These are phyloP conservation scores for Aspergillus sp. DNA, from an alignment of 2,329 filamentous ascomycete species.

Conservation along the genomic window DNA sequence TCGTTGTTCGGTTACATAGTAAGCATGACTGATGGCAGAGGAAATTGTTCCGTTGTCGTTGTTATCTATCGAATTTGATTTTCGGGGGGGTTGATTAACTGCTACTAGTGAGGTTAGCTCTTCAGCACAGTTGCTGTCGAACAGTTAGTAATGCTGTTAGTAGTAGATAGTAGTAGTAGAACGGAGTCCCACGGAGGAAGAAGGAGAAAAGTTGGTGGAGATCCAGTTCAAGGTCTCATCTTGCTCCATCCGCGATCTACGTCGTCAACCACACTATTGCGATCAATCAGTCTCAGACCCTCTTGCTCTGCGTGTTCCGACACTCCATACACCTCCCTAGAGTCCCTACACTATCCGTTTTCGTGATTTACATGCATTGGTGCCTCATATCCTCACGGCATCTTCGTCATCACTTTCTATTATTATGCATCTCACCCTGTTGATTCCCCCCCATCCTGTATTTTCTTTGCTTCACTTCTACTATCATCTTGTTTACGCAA, in stretches of 20 bases:
- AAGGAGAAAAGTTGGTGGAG: background rate
- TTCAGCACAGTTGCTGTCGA: too few relatives aligned
- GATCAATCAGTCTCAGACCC: background rate
- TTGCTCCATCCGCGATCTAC: background rate
- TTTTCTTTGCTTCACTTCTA: background rate
- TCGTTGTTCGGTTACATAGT: too few relatives aligned
- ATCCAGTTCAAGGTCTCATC: background rate
- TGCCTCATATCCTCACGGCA: background rate
- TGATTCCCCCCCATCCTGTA: background rate
- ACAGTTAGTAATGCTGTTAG: background rate
- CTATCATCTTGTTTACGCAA: background rate
- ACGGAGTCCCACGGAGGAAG: background rate
- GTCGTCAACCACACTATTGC: slow-evolving; percentile 2
- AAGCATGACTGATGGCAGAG: too few relatives aligned
- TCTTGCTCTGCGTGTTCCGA: background rate
- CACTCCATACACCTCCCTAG: background rate
- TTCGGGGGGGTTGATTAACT: too few relatives aligned
- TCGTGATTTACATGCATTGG: slow-evolving; percentile 1
- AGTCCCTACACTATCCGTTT: background rate
- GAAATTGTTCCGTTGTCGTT: too few relatives aligned
- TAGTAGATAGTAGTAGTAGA: background rate
- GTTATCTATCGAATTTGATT: too few relatives aligned
- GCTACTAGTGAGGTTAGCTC: too few relatives aligned
- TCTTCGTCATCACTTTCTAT: slow-evolving; percentile 3
- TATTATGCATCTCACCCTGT: background rate